Conservation (phyloP, 2,329 filamentous ascomycete species). For the Raffaelea arxii region DNA sequence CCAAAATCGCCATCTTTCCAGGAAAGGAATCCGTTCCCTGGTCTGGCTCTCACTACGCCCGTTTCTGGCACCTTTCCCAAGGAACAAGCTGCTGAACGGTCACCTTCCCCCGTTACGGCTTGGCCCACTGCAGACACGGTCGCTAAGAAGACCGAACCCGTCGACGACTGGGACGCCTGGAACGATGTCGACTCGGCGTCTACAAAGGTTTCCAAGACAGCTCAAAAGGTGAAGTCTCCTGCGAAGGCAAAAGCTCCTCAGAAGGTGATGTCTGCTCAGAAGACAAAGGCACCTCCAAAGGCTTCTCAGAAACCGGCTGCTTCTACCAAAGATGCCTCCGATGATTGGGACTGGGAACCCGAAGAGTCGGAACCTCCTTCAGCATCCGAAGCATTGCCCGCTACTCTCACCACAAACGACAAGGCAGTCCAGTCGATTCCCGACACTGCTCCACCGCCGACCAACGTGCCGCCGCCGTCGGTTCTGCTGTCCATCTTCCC, state of each 20-base stretch:
- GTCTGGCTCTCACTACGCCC: slow-evolving; percentile 36
- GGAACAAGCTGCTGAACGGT: slow-evolving; percentile 21
- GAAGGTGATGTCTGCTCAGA: no score
- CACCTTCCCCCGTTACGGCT: slow-evolving; percentile 31
- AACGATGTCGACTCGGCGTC: slow-evolving; percentile 7
- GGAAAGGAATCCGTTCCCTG: slow-evolving; percentile 42
- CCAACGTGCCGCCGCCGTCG: slow-evolving; percentile 82
- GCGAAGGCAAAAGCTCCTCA: background rate
- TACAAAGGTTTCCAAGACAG: background rate
- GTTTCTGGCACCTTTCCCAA: slow-evolving; percentile 22
- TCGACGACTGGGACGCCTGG: slow-evolving; percentile 37
- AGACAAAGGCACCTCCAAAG: no score
- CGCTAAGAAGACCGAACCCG: slow-evolving; percentile 7
- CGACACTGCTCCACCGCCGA: slow-evolving; percentile 51
- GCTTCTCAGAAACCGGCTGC: background rate
- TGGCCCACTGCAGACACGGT: slow-evolving; percentile 27
- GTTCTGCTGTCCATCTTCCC: slow-evolving; percentile 72
- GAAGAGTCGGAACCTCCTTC: slow-evolving; percentile 18
- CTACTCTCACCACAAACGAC: slow-evolving; percentile 7
- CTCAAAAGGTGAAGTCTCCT: background rate
- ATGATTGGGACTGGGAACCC: slow-evolving; percentile 43
- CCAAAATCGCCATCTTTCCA: slow-evolving; percentile 44
- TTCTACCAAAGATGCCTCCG: slow-evolving; percentile 11
- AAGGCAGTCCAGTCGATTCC: slow-evolving; percentile 9
- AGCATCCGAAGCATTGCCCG: background rate